A percentile compares a stretch with the other conserved stretches of the same genome.
Conservation (phyloP, 2,329 filamentous ascomycete species). For the Samsoniella hepiali region DNA sequence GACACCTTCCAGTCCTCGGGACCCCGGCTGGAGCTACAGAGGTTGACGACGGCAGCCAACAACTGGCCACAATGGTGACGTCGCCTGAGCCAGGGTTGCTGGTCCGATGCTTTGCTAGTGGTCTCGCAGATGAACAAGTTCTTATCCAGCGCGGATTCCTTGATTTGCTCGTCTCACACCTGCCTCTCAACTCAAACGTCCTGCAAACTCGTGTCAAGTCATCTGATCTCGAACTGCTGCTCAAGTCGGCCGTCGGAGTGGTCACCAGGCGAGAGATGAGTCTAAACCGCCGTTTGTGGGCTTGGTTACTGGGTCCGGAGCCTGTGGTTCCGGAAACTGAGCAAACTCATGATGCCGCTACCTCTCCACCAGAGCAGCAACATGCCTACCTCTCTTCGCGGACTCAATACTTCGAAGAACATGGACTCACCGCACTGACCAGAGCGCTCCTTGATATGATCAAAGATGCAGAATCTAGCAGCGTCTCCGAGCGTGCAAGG, state of each 20-base stretch:
- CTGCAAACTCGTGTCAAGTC: conserved; percentile 71
- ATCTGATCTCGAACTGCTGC: conserved; percentile 75
- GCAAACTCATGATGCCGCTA: conserved; percentile 43
- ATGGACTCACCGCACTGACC: conserved; percentile 71
- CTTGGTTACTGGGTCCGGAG: conserved; percentile 87
- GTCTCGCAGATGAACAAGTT: conserved; percentile 80
- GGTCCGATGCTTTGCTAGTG: conserved; percentile 87
- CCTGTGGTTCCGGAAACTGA: conserved; percentile 49
- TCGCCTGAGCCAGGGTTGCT: conserved; percentile 89
- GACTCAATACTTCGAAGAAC: conserved; percentile 78
- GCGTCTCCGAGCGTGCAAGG: conserved; percentile 63
- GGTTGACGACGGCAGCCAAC: conserved; percentile 33
- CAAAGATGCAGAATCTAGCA: conserved; percentile 35
- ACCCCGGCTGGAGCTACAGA: conserved; percentile 18
- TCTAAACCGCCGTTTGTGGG: conserved; percentile 89
- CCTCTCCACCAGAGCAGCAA: conserved; percentile 40
- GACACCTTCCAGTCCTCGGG: conserved; percentile 61
- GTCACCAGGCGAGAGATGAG: conserved; percentile 94
- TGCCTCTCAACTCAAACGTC: conserved; percentile 79
- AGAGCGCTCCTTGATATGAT: conserved; percentile 77
- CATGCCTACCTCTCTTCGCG: conserved; percentile 51
- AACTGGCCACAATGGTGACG: conserved; percentile 64
- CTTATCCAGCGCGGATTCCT: conserved; percentile 92
- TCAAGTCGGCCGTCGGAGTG: conserved; percentile 81
- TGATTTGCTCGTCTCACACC: conserved; percentile 84